Evolutionary conservation across 2,329 filamentous ascomycete species (phyloP).

Genomic region (Hymenotorrendiella dingleyae): DNA sequence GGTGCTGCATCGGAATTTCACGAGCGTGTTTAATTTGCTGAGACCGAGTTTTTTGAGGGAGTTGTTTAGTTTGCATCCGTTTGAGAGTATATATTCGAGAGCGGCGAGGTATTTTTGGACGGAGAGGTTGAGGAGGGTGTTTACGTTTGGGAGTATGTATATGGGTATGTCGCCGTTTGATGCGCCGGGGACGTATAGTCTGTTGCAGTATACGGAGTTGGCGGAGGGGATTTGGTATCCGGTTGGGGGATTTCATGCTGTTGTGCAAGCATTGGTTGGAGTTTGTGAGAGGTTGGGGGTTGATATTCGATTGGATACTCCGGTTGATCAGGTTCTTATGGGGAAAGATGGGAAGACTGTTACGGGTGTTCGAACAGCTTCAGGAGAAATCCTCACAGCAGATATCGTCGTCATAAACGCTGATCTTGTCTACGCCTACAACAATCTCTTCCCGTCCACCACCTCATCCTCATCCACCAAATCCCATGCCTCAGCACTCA

Average conservation of each 20-base stretch:
- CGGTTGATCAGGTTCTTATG: conserved; percentile 51
- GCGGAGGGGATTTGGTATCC: conserved; percentile 75
- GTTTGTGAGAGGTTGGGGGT: conserved; percentile 58
- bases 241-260: conserved; percentile 61
- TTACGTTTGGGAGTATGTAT: conserved; percentile 77
- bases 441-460: conserved; percentile 48
- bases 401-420: conserved; percentile 68
- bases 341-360: conserved; percentile 45
- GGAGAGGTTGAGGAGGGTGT: conserved; percentile 62
- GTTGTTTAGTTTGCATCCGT: conserved; percentile 58
- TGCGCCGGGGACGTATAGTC: conserved; percentile 66
- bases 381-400: conserved; percentile 52
- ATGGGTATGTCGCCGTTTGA: conserved; percentile 78
- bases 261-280: conserved; percentile 57
- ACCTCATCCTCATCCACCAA: conserved; percentile 6
- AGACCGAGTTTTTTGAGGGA: conserved; percentile 52
- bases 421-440: conserved; percentile 70
- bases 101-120: conserved; percentile 64
- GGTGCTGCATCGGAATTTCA: conserved; percentile 64
- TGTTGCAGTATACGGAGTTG: conserved; percentile 70
- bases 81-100: conserved; percentile 63
- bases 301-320: conserved; percentile 52
- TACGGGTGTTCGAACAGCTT: conserved; percentile 52
- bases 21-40: conserved; percentile 50
- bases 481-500: conserved; percentile 35